Conservation (phyloP, 345 rosid genomes). For the Citrus glauca region DNA sequence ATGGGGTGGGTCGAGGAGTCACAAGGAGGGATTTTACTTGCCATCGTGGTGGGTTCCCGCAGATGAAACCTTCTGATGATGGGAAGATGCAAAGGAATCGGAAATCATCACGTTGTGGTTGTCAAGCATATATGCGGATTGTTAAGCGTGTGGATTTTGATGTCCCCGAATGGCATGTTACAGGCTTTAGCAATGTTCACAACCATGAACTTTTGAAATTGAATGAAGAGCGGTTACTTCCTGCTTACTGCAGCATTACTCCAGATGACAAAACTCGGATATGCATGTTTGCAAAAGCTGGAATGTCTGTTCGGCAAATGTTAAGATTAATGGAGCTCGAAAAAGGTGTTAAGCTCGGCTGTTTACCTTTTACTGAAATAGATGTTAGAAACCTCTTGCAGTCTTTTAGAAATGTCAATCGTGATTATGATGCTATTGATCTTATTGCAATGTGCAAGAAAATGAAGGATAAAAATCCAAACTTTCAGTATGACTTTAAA, state of each 20-base stretch:
- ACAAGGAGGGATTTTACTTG: conserved; percentile 63
- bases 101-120: conserved; percentile 57
- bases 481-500: conserved; percentile 49
- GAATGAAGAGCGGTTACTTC: conserved; percentile 36
- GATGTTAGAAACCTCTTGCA: conserved; percentile 56
- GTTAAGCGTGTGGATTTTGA: conserved; percentile 57
- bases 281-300: conserved; percentile 67
- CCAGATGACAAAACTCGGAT: conserved; percentile 53
- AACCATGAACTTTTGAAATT: conserved; percentile 53
- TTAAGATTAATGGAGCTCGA: conserved; percentile 64
- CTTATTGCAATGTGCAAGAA: conserved; percentile 58
- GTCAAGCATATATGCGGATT: conserved; percentile 55
- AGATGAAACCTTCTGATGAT: conserved; percentile 45
- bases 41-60: conserved; percentile 59
- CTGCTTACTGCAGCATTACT: conserved; percentile 46
- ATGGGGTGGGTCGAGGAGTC: conserved; percentile 60
- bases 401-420: conserved; percentile 50
- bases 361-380: conserved; percentile 56
- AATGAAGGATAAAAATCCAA: conserved; percentile 44
- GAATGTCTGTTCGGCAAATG: conserved; percentile 71
- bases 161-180: conserved; percentile 56
- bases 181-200: conserved; percentile 54
- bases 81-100: conserved; percentile 57
- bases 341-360: conserved; percentile 66
- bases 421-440: conserved; percentile 47